Conservation (phyloP, 2,329 filamentous ascomycete species). For the Rachicladosporium sp. region DNA sequence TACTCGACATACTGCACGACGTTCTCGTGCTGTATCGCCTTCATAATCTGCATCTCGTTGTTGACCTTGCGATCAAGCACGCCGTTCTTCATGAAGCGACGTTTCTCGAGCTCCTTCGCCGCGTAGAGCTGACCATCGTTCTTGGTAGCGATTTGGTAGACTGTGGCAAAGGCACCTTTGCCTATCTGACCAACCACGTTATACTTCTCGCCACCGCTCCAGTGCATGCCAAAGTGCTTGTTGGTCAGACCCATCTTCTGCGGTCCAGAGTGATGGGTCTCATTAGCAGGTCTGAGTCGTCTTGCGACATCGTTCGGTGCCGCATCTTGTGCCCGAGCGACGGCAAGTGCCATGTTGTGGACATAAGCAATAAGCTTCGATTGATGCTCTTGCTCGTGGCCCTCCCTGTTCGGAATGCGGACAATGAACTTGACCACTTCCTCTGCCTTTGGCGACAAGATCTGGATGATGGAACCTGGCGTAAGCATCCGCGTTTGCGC, state of each 20-base stretch:
- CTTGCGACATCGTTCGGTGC: background rate
- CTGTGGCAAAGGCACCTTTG: slow-evolving; percentile 87
- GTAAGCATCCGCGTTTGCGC: slow-evolving; percentile 51
- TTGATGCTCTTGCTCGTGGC: slow-evolving; percentile 42
- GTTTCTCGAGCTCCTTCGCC: slow-evolving; percentile 90
- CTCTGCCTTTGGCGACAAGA: slow-evolving; percentile 41
- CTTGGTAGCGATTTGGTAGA: slow-evolving; percentile 81
- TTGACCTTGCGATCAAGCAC: slow-evolving; percentile 82
- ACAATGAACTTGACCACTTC: slow-evolving; percentile 72
- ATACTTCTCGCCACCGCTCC: slow-evolving; percentile 73
- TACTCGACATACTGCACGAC: slow-evolving; percentile 89
- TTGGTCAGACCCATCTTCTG: slow-evolving; percentile 9
- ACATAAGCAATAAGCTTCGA: slow-evolving; percentile 2
- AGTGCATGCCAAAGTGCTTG: slow-evolving; percentile 52
- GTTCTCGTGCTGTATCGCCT: slow-evolving; percentile 67
- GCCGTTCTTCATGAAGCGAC: slow-evolving; percentile 85
- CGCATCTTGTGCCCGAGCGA: slow-evolving; percentile 3
- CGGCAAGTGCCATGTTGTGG: slow-evolving; percentile 2
- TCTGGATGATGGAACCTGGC: slow-evolving; percentile 60
- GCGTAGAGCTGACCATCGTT: slow-evolving; percentile 73
- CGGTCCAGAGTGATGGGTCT: background rate
- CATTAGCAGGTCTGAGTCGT: slow-evolving; percentile 2
- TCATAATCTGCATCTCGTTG: slow-evolving; percentile 96
- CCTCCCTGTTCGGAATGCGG: slow-evolving; percentile 62
- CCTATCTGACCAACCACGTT: slow-evolving; percentile 73